Conservation (phyloP, 805 yeast species). For the Starmerella bombicola region DNA sequence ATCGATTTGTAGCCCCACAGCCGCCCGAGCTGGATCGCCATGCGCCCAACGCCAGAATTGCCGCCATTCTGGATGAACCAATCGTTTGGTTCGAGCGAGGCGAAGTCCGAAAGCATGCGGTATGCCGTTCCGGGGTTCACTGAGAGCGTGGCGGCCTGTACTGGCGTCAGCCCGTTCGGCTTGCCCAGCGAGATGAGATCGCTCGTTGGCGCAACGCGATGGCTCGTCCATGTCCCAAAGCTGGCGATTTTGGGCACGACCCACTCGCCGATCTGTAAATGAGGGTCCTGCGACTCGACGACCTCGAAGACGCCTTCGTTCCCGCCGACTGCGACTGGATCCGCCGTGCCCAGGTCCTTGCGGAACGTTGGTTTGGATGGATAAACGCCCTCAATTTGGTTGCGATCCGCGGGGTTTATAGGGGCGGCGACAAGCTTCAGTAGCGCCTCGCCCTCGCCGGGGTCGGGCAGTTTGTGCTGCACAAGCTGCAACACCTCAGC, state of each 20-base stretch:
- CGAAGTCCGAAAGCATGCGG: conserved; percentile 67
- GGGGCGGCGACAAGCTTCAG: conserved; percentile 67
- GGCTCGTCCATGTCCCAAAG: conserved; percentile 91
- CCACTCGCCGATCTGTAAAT: conserved; percentile 66
- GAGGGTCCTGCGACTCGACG: conserved; percentile 33
- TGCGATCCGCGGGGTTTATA: conserved; percentile 79
- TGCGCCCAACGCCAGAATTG: conserved; percentile 85
- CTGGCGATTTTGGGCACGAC: conserved; percentile 65
- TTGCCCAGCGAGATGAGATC: conserved; percentile 49
- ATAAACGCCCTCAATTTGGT: conserved; percentile 76
- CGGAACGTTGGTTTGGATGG: conserved; percentile 59
- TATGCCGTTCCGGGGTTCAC: conserved; percentile 92
- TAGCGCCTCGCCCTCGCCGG: conserved; percentile 35
- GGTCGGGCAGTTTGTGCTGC: conserved; percentile 29
- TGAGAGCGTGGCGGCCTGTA: conserved; percentile 67
- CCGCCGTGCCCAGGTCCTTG: conserved; percentile 37
- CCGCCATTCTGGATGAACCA: conserved; percentile 97
- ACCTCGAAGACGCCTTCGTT: conserved; percentile 88
- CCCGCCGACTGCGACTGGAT: conserved; percentile 75
- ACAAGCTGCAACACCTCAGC: conserved; percentile 29
- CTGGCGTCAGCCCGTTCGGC: conserved; percentile 29
- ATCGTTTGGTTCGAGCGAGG: conserved; percentile 48
- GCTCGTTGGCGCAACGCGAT: conserved; percentile 42
- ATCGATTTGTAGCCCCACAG: conserved; percentile 70
- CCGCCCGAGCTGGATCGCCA: conserved; percentile 78